phyloP scores from a whole-genome alignment of 768 basidiomycete species.

The Phylloporus sp. region DNA sequence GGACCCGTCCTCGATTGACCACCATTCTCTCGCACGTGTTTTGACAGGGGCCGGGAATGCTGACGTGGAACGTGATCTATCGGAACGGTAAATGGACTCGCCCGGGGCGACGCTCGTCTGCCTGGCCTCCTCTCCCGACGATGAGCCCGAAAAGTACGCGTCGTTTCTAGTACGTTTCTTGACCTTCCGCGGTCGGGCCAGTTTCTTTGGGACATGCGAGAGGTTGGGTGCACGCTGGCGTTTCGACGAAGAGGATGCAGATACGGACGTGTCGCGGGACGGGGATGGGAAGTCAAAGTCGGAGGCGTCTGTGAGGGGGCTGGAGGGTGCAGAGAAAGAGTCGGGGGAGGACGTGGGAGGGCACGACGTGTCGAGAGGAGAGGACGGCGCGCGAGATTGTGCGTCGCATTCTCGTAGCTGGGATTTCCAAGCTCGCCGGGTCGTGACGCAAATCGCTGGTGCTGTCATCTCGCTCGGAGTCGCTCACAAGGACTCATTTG shows the following conservation, averaged over 20 bases:
- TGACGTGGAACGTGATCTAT: conserved; percentile 65
- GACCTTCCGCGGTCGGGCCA: conserved; percentile 17
- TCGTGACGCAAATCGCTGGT: conserved; percentile 26
- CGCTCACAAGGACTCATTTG: conserved; percentile 5
- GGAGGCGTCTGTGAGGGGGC: conserved; percentile 23
- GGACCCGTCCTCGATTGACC: conserved; percentile 50
- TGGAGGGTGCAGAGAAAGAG: conserved; percentile 12
- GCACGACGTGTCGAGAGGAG: not conserved
- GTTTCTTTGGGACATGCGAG: not conserved
- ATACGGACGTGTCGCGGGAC: conserved; percentile 18
- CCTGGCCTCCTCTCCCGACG: conserved; percentile 44
- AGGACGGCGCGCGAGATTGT: not conserved
- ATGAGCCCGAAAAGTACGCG: conserved; percentile 29
- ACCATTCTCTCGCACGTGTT: conserved; percentile 35
- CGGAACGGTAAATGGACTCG: conserved; percentile 50
- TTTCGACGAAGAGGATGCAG: conserved; percentile 25
- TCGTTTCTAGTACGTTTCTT: conserved; percentile 22
- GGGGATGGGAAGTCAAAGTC: conserved; percentile 12
- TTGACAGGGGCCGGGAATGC: conserved; percentile 33
- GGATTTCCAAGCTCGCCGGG: conserved; percentile 26
- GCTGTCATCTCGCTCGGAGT: conserved; percentile 10
- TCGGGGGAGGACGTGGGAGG: conserved; percentile 19
- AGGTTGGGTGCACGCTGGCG: conserved; percentile 16
- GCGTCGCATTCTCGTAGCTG: conserved; percentile 18
- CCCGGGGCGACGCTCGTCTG: conserved; percentile 38